These are phyloP conservation scores for Phallus indusiatus DNA, from an alignment of 768 basidiomycete genomes.

Conservation along the genomic window DNA sequence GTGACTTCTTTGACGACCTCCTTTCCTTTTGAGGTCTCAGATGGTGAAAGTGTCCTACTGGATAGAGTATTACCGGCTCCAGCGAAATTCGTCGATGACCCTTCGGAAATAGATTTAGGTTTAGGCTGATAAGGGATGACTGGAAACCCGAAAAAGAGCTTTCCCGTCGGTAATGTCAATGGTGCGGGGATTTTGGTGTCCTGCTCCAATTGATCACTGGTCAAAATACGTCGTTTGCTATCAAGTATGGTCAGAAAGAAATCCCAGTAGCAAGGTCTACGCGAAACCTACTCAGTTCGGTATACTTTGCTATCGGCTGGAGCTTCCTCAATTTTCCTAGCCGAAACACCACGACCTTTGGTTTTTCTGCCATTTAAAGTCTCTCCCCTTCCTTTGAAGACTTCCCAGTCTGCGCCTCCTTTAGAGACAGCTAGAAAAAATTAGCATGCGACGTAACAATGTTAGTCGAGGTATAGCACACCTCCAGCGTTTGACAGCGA, in stretches of 20 bases:
- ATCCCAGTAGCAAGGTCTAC: not conserved
- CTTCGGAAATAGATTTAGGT: conserved; percentile 19
- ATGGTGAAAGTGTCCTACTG: conserved; percentile 33
- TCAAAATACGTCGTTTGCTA: conserved; percentile 78
- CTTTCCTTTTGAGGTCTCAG: conserved; percentile 37
- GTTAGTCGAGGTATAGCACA: conserved; percentile 33
- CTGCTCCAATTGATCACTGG: conserved; percentile 65
- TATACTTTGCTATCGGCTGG: conserved; percentile 79
- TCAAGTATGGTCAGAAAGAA: conserved; percentile 12
- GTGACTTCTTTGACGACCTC: conserved; percentile 40
- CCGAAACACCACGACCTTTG: conserved; percentile 88
- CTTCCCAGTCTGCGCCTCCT: conserved; percentile 82
- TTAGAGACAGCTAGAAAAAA: conserved; percentile 24
- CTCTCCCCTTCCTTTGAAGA: conserved; percentile 93
- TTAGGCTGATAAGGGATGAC: conserved; percentile 51
- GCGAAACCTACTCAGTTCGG: conserved; percentile 68
- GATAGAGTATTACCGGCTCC: conserved; percentile 63
- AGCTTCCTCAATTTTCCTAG: conserved; percentile 73
- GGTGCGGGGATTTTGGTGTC: conserved; percentile 80
- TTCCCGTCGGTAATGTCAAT: conserved; percentile 83
- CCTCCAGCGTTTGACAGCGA: conserved; percentile 62
- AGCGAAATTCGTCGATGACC: conserved; percentile 40
- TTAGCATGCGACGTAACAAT: conserved; percentile 37
- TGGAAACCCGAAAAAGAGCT: conserved; percentile 95
- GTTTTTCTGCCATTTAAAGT: conserved; percentile 85